Evolutionary conservation across 2,329 filamentous ascomycete species (phyloP).

Genomic region (Epichloe sp.): DNA sequence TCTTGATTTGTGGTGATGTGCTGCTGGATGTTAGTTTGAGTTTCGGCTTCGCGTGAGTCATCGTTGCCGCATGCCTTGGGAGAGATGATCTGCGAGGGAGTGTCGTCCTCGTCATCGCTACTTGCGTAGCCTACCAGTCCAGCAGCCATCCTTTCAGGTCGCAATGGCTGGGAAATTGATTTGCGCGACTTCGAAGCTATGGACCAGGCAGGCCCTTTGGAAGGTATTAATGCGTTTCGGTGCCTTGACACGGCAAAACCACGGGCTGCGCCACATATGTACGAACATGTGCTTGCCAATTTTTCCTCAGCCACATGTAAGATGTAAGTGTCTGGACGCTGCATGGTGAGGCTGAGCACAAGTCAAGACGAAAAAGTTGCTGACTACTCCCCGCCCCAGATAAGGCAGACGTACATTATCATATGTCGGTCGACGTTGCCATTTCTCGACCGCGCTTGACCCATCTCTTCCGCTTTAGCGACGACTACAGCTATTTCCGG

Average conservation of each 20-base stretch:
- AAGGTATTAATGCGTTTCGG: not conserved
- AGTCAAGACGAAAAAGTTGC: not conserved
- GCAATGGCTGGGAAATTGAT: not conserved
- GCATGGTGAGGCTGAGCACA: not conserved
- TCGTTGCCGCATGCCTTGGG: not conserved
- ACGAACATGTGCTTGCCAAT: not conserved
- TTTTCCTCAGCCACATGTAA: not conserved
- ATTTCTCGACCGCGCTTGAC: not conserved
- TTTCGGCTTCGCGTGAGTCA: not conserved
- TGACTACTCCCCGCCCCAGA: not conserved
- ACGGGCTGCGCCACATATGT: slow-evolving; percentile 1
- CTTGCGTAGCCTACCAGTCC: slow-evolving; percentile 38
- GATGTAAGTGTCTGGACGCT: not conserved
- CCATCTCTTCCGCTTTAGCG: not conserved
- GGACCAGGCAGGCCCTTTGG: not conserved
- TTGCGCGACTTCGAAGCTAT: not conserved
- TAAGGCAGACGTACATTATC: not conserved
- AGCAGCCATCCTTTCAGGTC: slow-evolving; percentile 21
- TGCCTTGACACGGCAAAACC: not conserved
- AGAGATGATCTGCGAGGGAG: not conserved
- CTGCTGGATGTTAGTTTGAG: not conserved
- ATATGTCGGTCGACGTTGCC: not conserved
- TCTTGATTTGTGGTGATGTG: not conserved
- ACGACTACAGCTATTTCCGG: too few relatives aligned
- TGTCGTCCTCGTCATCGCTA: slow-evolving; percentile 36